Evolutionary conservation across 202 grass and related monocot species (phyloP).

Genomic region (Panicum hallii): DNA sequence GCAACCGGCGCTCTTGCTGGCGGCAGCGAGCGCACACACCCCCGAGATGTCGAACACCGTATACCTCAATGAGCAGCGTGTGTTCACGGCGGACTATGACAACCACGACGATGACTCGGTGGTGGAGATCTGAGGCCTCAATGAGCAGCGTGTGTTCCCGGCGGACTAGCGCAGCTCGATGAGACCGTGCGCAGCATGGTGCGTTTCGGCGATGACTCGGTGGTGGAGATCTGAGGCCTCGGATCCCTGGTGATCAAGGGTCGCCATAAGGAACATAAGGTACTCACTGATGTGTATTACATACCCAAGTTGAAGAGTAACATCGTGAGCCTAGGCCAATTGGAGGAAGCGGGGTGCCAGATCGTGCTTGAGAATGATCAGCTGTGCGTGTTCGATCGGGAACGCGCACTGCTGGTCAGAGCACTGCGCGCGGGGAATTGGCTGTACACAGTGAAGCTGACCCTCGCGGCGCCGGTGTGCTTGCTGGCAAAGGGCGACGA

Average conservation of each 20-base stretch:
- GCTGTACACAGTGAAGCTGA: too few species aligned
- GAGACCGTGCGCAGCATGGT: background rate
- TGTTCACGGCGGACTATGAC: background rate
- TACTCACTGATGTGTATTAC: background rate
- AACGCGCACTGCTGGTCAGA: too few species aligned
- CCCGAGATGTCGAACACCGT: fast-evolving
- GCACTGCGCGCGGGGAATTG: fast-evolving
- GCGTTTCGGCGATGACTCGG: background rate
- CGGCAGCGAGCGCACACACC: fast-evolving
- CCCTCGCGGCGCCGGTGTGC: too few species aligned
- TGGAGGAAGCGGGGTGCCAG: too few species aligned
- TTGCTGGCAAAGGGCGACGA: too few species aligned
- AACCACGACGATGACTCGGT: too few species aligned
- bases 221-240: background rate
- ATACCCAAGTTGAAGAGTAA: background rate
- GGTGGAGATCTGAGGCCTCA: too few species aligned
- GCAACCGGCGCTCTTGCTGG: background rate
- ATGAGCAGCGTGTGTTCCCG: background rate
- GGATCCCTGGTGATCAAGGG: background rate
- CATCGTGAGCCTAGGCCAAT: background rate
- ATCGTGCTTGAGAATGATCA: too few species aligned
- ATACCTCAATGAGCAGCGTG: background rate
- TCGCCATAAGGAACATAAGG: background rate
- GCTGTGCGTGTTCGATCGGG: too few species aligned
- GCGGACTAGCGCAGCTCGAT: background rate